Conservation (phyloP, 768 basidiomycete species). For the Auricularia sp. region DNA sequence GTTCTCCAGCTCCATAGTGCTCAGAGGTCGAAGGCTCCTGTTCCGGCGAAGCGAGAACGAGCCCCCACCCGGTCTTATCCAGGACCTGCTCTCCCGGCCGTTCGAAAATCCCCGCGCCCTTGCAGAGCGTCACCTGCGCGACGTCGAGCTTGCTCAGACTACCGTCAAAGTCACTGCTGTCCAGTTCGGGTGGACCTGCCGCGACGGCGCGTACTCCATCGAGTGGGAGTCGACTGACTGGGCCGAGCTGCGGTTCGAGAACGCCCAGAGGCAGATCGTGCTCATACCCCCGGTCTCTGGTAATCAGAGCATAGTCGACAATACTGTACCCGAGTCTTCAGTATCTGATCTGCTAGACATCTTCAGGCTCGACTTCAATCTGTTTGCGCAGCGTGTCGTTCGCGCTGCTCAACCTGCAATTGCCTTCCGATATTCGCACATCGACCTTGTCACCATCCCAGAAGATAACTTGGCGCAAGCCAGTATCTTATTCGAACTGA, state of each 20-base stretch:
- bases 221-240: conserved; percentile 32
- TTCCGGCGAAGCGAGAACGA: background rate
- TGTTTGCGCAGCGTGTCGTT: background rate
- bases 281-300: background rate
- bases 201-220: conserved; percentile 45
- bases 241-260: background rate
- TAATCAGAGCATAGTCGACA: too few relatives aligned
- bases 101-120: background rate
- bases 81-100: background rate
- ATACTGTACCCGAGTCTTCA: too few relatives aligned
- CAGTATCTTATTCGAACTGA: background rate
- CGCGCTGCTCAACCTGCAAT: background rate
- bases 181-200: conserved; percentile 54
- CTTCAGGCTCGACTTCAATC: too few relatives aligned
- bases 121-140: background rate
- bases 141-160: background rate
- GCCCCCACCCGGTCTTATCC: background rate
- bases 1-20: background rate
- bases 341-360: too few relatives aligned
- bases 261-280: background rate
- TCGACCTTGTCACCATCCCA: background rate
- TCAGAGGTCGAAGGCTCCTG: background rate
- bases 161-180: conserved; percentile 26
- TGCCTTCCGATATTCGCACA: background rate
- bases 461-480: background rate